Conservation (phyloP, 2,329 filamentous ascomycete genomes). For the Diaporthe capsici region DNA sequence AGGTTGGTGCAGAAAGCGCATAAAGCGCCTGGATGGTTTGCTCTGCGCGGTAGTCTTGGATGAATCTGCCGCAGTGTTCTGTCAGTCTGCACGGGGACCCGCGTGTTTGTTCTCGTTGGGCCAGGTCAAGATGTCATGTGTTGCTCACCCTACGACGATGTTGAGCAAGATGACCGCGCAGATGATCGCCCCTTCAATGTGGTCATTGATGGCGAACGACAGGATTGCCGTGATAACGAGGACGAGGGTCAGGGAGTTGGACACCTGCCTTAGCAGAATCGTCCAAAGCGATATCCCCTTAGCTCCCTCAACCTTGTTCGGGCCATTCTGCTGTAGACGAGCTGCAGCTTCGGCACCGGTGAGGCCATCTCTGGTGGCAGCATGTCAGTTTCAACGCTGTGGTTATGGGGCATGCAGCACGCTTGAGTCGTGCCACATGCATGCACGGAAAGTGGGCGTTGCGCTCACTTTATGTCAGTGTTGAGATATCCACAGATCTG, state of each 20-base stretch:
- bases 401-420: not conserved
- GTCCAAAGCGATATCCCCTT: slow-evolving; percentile 80
- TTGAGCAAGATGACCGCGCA: slow-evolving; percentile 78
- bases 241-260: slow-evolving; percentile 80
- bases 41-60: slow-evolving; percentile 74
- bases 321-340: slow-evolving; percentile 76
- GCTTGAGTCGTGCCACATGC: not conserved
- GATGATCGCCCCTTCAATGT: slow-evolving; percentile 77
- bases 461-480: slow-evolving; percentile 45
- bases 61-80: slow-evolving; percentile 56
- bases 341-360: slow-evolving; percentile 72
- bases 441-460: not conserved
- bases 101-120: not conserved
- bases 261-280: slow-evolving; percentile 82
- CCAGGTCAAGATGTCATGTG: not conserved
- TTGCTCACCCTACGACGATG: slow-evolving; percentile 73
- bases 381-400: slow-evolving; percentile 30
- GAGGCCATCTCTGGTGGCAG: slow-evolving; percentile 68
- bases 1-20: slow-evolving; percentile 70
- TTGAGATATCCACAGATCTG: slow-evolving; percentile 45
- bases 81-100: slow-evolving; percentile 14
- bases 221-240: slow-evolving; percentile 53
- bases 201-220: slow-evolving; percentile 76
- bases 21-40: slow-evolving; percentile 74
- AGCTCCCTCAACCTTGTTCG: slow-evolving; percentile 79